Conservation (phyloP, 1,139 yeast species). For the Suhomyces coccinellae region DNA sequence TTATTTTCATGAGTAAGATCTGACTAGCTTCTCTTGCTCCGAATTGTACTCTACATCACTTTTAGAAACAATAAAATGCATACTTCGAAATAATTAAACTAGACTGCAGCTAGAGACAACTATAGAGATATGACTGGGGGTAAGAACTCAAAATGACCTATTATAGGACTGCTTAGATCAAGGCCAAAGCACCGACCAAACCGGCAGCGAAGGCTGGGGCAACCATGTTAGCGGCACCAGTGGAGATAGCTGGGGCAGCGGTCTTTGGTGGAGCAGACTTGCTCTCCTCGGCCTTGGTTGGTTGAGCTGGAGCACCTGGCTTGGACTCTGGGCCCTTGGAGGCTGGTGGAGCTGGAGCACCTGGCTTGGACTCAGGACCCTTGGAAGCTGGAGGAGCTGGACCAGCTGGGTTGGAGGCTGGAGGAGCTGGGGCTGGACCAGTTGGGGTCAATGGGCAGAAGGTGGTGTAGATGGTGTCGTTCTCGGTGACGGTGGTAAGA, state of each 20-base stretch:
- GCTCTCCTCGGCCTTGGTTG: slow-evolving; percentile 5
- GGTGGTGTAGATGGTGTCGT: slow-evolving; percentile 21
- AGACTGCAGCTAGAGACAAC: neutral
- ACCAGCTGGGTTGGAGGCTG: neutral
- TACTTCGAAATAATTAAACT: neutral
- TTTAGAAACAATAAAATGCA: too few species aligned
- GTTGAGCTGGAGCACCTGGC: slow-evolving; percentile 12
- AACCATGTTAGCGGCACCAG: slow-evolving; percentile 15
- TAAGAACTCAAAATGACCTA: neutral
- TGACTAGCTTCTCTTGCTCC: too few species aligned
- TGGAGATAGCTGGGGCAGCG: slow-evolving; percentile 11
- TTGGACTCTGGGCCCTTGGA: slow-evolving; percentile 2
- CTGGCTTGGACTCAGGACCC: too few species aligned
- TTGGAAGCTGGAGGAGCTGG: too few species aligned
- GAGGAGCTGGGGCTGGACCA: slow-evolving; percentile 15
- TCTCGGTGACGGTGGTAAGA: slow-evolving; percentile 23
- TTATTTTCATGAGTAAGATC: too few species aligned
- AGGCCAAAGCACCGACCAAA: slow-evolving; percentile 20
- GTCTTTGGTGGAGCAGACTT: slow-evolving; percentile 13
- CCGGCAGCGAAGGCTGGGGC: slow-evolving; percentile 17
- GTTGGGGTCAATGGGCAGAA: slow-evolving; percentile 20
- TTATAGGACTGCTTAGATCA: slow-evolving; percentile 11
- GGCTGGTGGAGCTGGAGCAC: slow-evolving; percentile 5
- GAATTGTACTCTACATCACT: too few species aligned
- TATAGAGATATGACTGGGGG: neutral